Percentiles rank a stretch among this genome's conserved stretches.
Evolutionary conservation across 2,329 filamentous ascomycete species (phyloP).

Genomic region (Hymenoscyphus albidus): DNA sequence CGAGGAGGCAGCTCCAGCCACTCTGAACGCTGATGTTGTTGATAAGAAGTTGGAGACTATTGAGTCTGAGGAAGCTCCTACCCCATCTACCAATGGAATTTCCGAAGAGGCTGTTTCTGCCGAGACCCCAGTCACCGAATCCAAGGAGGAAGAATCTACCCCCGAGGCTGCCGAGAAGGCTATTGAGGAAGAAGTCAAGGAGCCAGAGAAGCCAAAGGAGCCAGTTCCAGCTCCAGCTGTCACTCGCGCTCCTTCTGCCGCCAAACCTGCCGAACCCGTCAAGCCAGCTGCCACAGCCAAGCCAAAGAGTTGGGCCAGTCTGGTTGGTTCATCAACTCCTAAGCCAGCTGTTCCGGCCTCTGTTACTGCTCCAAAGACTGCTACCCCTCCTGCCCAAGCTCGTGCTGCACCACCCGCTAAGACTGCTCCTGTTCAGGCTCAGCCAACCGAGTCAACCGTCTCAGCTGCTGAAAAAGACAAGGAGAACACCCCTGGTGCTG

Average conservation of each 20-base stretch:
- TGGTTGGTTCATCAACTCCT: constrained; percentile 44
- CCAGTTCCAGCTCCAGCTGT: constrained; percentile 52
- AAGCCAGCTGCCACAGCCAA: constrained; percentile 55
- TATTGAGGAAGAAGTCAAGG: constrained; percentile 52
- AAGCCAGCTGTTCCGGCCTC: constrained; percentile 52
- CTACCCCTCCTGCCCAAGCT: constrained; percentile 51
- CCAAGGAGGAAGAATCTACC: constrained; percentile 37
- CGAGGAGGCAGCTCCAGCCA: constrained; percentile 35
- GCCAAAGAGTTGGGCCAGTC: constrained; percentile 73
- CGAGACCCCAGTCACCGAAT: constrained; percentile 26
- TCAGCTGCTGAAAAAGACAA: constrained; percentile 34
- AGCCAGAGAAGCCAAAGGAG: constrained; percentile 64
- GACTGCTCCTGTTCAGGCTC: constrained; percentile 40
- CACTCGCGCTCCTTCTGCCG: constrained; percentile 36
- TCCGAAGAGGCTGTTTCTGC: constrained; percentile 33
- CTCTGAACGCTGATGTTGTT: constrained; percentile 51
- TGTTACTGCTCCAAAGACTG: constrained; percentile 47
- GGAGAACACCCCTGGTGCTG: constrained; percentile 42
- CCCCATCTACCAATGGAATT: constrained; percentile 44
- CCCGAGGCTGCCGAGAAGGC: constrained; percentile 49
- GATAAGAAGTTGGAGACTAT: constrained; percentile 69
- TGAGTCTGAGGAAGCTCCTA: constrained; percentile 36
- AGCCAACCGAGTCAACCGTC: constrained; percentile 46
- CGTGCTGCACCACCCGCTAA: constrained; percentile 42
- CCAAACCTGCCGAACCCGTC: constrained; percentile 43